phyloP scores from a whole-genome alignment of 805 yeast species.

The Nakazawaea wickerhamii region DNA sequence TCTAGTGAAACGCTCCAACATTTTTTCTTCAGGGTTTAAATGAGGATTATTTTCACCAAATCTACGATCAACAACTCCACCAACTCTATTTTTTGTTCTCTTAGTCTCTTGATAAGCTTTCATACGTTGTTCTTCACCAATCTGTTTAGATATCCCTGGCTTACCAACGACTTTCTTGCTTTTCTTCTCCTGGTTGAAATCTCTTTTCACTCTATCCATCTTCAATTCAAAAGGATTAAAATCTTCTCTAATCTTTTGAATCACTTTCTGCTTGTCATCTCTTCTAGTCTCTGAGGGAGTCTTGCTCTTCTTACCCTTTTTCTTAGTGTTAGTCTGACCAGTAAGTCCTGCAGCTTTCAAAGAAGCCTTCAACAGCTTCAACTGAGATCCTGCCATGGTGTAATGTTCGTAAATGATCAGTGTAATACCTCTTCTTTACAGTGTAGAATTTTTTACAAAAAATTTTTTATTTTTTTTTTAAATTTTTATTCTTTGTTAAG shows the following conservation, averaged over 20 bases:
- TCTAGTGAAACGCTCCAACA: constrained; percentile 90
- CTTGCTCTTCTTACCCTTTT: constrained; percentile 44
- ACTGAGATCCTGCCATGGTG: constrained; percentile 79
- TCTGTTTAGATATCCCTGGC: constrained; percentile 65
- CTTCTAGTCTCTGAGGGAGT: constrained; percentile 62
- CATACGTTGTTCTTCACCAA: constrained; percentile 59
- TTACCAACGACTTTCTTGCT: constrained; percentile 51
- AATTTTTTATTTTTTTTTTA: constrained; percentile 4
- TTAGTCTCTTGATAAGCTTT: constrained; percentile 60
- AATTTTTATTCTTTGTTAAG: not conserved
- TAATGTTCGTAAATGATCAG: too few relatives aligned
- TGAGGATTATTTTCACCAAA: constrained; percentile 80
- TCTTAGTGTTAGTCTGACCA: constrained; percentile 74
- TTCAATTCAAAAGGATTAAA: constrained; percentile 89
- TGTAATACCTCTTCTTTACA: too few relatives aligned
- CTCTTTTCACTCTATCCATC: constrained; percentile 60
- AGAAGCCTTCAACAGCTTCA: constrained; percentile 75
- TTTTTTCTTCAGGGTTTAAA: constrained; percentile 83
- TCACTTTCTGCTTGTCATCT: constrained; percentile 55
- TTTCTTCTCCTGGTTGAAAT: constrained; percentile 36
- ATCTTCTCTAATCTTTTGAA: constrained; percentile 65
- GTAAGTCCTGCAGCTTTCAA: constrained; percentile 74
- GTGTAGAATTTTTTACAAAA: not conserved
- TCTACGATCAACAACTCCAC: constrained; percentile 78
- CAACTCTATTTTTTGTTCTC: constrained; percentile 62